Evolutionary conservation across 768 basidiomycete genomes (phyloP), one percentile per base, ranked within the genome.

Genomic region (Lactifluus rugatus): DNA sequence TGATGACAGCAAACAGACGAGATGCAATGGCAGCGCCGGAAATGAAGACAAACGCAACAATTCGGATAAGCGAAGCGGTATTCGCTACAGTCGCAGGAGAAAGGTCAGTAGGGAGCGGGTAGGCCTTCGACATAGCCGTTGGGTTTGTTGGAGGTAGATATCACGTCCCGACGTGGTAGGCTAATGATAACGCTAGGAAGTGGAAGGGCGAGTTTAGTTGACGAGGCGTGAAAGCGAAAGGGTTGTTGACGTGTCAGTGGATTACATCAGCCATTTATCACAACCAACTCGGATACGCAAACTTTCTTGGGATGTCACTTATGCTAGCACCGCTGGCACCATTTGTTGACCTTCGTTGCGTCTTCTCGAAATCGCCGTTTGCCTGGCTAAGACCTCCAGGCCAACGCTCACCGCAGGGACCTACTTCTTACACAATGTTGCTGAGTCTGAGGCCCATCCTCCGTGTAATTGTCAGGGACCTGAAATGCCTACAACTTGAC

Each of bases 21-120:
- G 93, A 95, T 34, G 94, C 87, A 67, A 97, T 89, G 23, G 96
- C 94, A 67, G 94, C 93, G 65, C 81, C 93, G 55, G 93, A 93
- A 66, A 98, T 97, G 68, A 95, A 78, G 16, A 81, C 78, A 56
- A 99, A 85, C 23, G 94, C 88, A 64, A 96, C 79, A 62, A 95
- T 92, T 63, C 91, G 85, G 64, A 99, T 76, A 64, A 98, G 78
- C 51, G 93, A 93, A 42, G 87, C 82, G n/a, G 90, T 88, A 66
- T 97, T 96, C 52, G 81, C 75, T 65, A 93, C 82, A 44, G 89
- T 85, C 58, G 80, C 72, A 36, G 83, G 80, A 5, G 90, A 82
- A 56, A 90, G 60, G 64, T 86, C 75, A 60, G 78, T 74, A 75
- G 87, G 85, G 72, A 89, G 77, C 53, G 84, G 77, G 67, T 85